phyloP scores from a whole-genome alignment of 345 rosid genomes.

The Brassica cretica region DNA sequence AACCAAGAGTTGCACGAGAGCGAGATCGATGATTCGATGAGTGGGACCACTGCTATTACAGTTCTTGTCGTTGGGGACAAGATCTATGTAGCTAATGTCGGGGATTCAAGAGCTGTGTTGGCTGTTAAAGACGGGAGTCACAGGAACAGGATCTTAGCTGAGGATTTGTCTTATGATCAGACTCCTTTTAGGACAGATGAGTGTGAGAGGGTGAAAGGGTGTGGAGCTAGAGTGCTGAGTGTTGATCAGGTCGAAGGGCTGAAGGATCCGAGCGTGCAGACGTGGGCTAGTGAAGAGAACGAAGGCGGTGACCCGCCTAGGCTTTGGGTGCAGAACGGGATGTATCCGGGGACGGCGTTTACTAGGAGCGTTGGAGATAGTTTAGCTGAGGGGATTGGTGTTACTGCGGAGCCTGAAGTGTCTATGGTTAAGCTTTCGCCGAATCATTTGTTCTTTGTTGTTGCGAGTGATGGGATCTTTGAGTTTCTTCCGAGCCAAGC shows the following conservation, averaged over 20 bases:
- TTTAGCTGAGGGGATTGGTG: slow-evolving; percentile 87
- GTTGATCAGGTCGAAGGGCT: slow-evolving; percentile 95
- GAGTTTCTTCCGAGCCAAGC: slow-evolving; percentile 93
- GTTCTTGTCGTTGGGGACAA: slow-evolving; percentile 84
- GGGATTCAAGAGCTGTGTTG: slow-evolving; percentile 95
- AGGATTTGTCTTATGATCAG: slow-evolving; percentile 86
- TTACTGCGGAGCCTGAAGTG: slow-evolving; percentile 84
- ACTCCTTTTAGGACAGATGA: slow-evolving; percentile 95
- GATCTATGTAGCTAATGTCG: slow-evolving; percentile 87
- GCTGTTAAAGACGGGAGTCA: slow-evolving; percentile 51
- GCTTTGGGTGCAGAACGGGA: slow-evolving; percentile 86
- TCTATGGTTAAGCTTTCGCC: slow-evolving; percentile 61
- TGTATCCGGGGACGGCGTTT: slow-evolving; percentile 96
- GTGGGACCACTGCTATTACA: slow-evolving; percentile 96
- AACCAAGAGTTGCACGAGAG: slow-evolving; percentile 71
- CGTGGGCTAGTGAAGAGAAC: slow-evolving; percentile 88
- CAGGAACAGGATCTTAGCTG: slow-evolving; percentile 62
- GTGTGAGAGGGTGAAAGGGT: slow-evolving; percentile 79
- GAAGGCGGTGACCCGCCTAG: slow-evolving; percentile 95
- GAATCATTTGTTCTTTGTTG: slow-evolving; percentile 75
- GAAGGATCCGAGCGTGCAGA: slow-evolving; percentile 78
- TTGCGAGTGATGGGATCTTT: slow-evolving; percentile 96
- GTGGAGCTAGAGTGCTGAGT: slow-evolving; percentile 92
- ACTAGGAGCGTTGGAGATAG: slow-evolving; percentile 89
- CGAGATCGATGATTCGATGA: slow-evolving; percentile 84